Evolutionary conservation across 2,329 filamentous ascomycete species (phyloP), one percentile per base, ranked within the genome.

Genomic region (Cyclaneusma minus): DNA sequence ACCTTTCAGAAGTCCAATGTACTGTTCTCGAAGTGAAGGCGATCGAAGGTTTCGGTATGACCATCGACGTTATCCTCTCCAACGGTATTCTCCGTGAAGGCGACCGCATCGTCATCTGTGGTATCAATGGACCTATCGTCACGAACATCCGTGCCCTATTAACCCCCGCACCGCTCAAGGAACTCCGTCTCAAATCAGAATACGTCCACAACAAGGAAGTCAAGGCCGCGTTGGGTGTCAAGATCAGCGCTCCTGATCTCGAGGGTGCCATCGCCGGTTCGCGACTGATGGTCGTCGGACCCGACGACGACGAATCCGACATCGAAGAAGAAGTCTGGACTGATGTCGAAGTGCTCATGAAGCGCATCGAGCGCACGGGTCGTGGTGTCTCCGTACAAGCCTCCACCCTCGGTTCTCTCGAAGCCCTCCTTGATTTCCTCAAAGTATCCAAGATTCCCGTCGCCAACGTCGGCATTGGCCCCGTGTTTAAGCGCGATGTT

Each of bases 131-230:
- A 15, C 76, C 84, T 27, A 98, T 98, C 48, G 71, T 76, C 33
- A 98, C 89, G 5, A 94, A 94, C 41, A 89, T 98, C 44, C 73
- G 89, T 57, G 91, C 89, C 9, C 66, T 98, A 14, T 64, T 98
- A 27, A 98, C 89, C 3, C 89, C 89, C 2, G 85, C 84, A 7
- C 81, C 84, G 33, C 72, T 98, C 49, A 89, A 83, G 49, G 89
- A 98, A 52, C 56, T 98, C 37, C 84, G 91, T 51, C 70, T 98
- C 44, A 95, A 95, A 58, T 93, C 85, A 3, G 68, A 76, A 35
- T 98, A 98, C 45, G 87, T 98, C 16, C 91, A 98, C 62, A 94
- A 98, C 62, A 95, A 98, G 62, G 84, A 93, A 53, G 85, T 94
- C 58, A 98, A 94, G 64, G 89, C 91, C 12, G 84, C 89, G 6